Evolutionary conservation across 1,139 yeast species (phyloP).

Genomic region (Barnettozyma hawaiiensis): DNA sequence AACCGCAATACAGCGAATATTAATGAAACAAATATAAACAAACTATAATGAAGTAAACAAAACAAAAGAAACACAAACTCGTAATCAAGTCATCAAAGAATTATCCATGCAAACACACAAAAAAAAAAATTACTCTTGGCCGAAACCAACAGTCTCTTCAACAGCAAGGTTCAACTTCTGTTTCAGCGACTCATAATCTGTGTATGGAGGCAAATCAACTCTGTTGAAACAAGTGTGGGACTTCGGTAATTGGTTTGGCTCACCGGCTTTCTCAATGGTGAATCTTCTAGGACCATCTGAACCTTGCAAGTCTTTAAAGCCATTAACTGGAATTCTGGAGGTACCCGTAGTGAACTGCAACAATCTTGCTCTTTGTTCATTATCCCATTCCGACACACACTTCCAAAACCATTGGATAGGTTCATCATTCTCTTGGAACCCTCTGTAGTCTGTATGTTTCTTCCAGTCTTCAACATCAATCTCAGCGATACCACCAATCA

Average conservation of each 20-base stretch:
- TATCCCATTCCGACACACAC: slow-evolving; percentile 89
- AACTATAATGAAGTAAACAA: background rate
- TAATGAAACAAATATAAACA: background rate
- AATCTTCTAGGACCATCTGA: slow-evolving; percentile 98
- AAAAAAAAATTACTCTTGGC: slow-evolving; percentile 60
- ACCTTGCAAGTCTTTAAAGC: slow-evolving; percentile 96
- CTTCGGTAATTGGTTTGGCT: slow-evolving; percentile 86
- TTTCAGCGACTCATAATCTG: slow-evolving; percentile 65
- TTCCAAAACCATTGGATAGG: slow-evolving; percentile 99
- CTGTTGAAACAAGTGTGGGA: slow-evolving; percentile 95
- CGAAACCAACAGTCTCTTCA: slow-evolving; percentile 92
- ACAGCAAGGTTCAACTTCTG: slow-evolving; percentile 84
- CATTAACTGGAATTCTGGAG: slow-evolving; percentile 96
- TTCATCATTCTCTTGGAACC: slow-evolving; percentile 93
- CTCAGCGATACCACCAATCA: slow-evolving; percentile 97
- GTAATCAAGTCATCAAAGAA: background rate
- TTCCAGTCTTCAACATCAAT: slow-evolving; percentile 99
- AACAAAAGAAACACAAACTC: background rate
- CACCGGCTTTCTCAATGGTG: slow-evolving; percentile 97
- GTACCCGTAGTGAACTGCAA: slow-evolving; percentile 98
- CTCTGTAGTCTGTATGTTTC: slow-evolving; percentile 96
- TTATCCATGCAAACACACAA: background rate
- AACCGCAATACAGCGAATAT: background rate
- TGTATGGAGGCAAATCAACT: slow-evolving; percentile 84
- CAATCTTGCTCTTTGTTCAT: slow-evolving; percentile 92